Percentiles rank a stretch among this genome's conserved stretches.
These are phyloP conservation scores for Stagonosporopsis cucurbitacearum DNA, from an alignment of 2,329 filamentous ascomycete genomes.

Conservation along the genomic window DNA sequence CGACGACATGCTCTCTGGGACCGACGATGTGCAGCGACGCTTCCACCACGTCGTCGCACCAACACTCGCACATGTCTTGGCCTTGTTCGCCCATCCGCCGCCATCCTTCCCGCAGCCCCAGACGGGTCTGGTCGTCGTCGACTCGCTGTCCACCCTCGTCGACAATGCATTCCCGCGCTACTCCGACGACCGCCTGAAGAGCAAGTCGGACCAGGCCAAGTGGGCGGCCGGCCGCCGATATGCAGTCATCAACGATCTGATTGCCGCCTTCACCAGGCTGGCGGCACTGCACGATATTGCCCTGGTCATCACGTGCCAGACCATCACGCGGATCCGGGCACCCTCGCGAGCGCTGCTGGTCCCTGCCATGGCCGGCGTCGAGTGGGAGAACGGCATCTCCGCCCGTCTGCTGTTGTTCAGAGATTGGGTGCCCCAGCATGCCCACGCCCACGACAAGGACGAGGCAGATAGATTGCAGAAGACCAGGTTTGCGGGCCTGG, in stretches of 20 bases:
- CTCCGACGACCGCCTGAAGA: conserved; percentile 51
- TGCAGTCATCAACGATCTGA: conserved; percentile 71
- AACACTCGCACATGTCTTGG: conserved; percentile 70
- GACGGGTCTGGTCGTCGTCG: conserved; percentile 75
- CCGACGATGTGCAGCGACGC: conserved; percentile 48
- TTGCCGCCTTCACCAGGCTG: conserved; percentile 68
- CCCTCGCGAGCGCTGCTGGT: conserved; percentile 72
- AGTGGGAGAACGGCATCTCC: conserved; percentile 81
- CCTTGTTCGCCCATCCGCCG: conserved; percentile 73
- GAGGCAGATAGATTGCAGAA: conserved; percentile 41
- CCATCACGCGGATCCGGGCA: conserved; percentile 77
- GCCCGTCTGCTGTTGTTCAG: conserved; percentile 79
- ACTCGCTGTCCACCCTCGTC: conserved; percentile 77
- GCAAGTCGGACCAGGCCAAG: conserved; percentile 52
- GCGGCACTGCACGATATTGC: conserved; percentile 76
- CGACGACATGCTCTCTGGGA: conserved; percentile 51
- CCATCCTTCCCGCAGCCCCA: conserved; percentile 65
- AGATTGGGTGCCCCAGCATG: conserved; percentile 62
- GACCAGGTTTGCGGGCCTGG: conserved; percentile 52
- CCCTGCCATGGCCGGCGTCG: conserved; percentile 74
- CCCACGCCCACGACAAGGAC: conserved; percentile 31
- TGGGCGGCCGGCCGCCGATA: conserved; percentile 59
- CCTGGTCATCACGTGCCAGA: conserved; percentile 78
- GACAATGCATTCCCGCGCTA: conserved; percentile 76
- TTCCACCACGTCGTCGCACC: conserved; percentile 70